Conservation (phyloP, 768 basidiomycete genomes). For the Russula brevipes region DNA sequence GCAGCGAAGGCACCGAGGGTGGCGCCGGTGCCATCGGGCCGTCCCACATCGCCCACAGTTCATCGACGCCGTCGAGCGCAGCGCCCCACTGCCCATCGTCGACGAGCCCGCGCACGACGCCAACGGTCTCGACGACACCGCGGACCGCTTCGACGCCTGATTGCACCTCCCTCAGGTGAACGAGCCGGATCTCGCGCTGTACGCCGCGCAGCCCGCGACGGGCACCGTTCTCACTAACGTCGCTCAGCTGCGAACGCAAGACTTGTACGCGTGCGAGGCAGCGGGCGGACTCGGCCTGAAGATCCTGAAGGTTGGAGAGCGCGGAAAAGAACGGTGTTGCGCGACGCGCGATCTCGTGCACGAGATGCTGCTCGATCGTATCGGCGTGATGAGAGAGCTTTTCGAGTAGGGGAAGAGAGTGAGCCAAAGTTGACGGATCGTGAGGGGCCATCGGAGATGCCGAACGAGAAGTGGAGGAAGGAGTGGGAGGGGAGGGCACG, state of each 20-base stretch:
- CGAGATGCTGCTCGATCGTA: slow-evolving; percentile 89
- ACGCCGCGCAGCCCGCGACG: slow-evolving; percentile 76
- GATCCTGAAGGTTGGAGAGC: slow-evolving; percentile 86
- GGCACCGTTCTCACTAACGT: slow-evolving; percentile 73
- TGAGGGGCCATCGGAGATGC: slow-evolving; percentile 30
- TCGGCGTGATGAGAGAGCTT: slow-evolving; percentile 90
- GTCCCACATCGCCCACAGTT: slow-evolving; percentile 57
- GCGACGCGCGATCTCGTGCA: slow-evolving; percentile 85
- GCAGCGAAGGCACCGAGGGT: background rate
- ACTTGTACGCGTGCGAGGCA: slow-evolving; percentile 73
- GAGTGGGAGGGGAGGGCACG: slow-evolving; percentile 10
- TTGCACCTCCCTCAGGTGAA: slow-evolving; percentile 53
- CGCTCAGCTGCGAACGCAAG: slow-evolving; percentile 63
- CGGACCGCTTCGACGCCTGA: slow-evolving; percentile 60
- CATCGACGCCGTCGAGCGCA: slow-evolving; percentile 70
- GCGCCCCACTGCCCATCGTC: slow-evolving; percentile 83
- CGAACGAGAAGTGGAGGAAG: slow-evolving; percentile 18
- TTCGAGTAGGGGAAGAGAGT: slow-evolving; percentile 75
- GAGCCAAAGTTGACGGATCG: slow-evolving; percentile 59
- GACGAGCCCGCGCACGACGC: slow-evolving; percentile 68
- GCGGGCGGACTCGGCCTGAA: slow-evolving; percentile 82
- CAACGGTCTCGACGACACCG: slow-evolving; percentile 72
- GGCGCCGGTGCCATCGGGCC: background rate
- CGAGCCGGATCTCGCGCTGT: slow-evolving; percentile 53
- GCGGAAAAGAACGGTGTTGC: slow-evolving; percentile 96